Evolutionary conservation across 108 stramenopile species (phyloP).

Genomic region (Cyclostephanos tholiformis): DNA sequence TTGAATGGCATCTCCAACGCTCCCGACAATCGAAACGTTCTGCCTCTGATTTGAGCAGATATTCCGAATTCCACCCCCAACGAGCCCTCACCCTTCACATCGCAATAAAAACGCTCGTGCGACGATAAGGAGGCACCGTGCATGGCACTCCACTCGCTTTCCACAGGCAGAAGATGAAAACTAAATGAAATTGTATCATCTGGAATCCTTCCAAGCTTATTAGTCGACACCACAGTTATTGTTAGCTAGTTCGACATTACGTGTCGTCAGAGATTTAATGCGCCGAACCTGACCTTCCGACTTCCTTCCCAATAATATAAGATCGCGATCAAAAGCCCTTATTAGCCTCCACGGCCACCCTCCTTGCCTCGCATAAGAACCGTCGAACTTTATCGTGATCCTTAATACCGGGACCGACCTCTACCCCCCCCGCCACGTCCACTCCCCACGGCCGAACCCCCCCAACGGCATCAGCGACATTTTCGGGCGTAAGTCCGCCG

Average conservation of each 20-base stretch:
- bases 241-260: no score
- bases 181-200: no score
- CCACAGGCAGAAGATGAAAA: neutral
- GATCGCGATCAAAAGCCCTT: constrained; percentile 87
- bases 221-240: no score
- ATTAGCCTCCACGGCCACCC: constrained; percentile 75
- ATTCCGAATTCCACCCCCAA: neutral
- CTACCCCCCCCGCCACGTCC: constrained; percentile 95
- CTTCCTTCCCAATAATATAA: no score
- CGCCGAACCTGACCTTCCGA: no score
- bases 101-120: neutral
- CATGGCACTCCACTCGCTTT: neutral
- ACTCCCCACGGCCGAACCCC: constrained; percentile 88
- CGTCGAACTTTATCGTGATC: constrained; percentile 77
- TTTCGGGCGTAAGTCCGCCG: constrained; percentile 91
- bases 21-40: no score
- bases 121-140: neutral
- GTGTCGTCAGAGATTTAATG: no score
- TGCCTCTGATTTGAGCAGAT: neutral
- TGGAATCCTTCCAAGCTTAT: no score
- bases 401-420: constrained; percentile 86
- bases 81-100: neutral
- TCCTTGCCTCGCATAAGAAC: constrained; percentile 79
- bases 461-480: constrained; percentile 78
- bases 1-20: no score